Conservation (phyloP, 805 yeast species). For the Metschnikowia gruessii region DNA sequence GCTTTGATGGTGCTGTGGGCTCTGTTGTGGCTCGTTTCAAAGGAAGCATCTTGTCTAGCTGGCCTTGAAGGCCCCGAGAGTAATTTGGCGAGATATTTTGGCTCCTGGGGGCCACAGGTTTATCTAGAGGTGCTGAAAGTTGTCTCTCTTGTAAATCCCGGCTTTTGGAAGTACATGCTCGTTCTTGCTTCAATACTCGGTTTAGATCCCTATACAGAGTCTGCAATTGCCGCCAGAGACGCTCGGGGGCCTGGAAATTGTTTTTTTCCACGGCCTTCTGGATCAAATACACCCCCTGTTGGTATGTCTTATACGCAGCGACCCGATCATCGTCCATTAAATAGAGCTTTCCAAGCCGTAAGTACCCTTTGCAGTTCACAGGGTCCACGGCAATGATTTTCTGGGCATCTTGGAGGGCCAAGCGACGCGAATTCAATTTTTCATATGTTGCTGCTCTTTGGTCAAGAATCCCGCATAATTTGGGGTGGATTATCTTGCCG, state of each 20-base stretch:
- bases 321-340: slow-evolving; percentile 21
- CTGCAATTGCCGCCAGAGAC: slow-evolving; percentile 28
- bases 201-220: slow-evolving; percentile 25
- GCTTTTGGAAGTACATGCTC: neutral
- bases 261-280: slow-evolving; percentile 29
- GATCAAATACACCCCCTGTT: slow-evolving; percentile 38
- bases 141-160: neutral
- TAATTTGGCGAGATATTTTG: neutral
- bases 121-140: too few relatives aligned
- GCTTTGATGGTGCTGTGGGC: neutral
- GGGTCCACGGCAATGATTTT: slow-evolving; percentile 39
- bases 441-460: slow-evolving; percentile 50
- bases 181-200: slow-evolving; percentile 20
- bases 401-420: slow-evolving; percentile 40
- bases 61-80: slow-evolving; percentile 7
- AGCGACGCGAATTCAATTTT: slow-evolving; percentile 29
- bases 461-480: slow-evolving; percentile 37
- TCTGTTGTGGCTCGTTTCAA: slow-evolving; percentile 16
- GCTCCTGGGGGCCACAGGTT: too few relatives aligned
- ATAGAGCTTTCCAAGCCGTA: slow-evolving; percentile 42
- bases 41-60: slow-evolving; percentile 22
- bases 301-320: slow-evolving; percentile 37
- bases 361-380: slow-evolving; percentile 47
- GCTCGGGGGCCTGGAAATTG: slow-evolving; percentile 30
- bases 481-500: slow-evolving; percentile 36